phyloP scores from a whole-genome alignment of 345 rosid genomes.

The Isatis tinctoria region DNA sequence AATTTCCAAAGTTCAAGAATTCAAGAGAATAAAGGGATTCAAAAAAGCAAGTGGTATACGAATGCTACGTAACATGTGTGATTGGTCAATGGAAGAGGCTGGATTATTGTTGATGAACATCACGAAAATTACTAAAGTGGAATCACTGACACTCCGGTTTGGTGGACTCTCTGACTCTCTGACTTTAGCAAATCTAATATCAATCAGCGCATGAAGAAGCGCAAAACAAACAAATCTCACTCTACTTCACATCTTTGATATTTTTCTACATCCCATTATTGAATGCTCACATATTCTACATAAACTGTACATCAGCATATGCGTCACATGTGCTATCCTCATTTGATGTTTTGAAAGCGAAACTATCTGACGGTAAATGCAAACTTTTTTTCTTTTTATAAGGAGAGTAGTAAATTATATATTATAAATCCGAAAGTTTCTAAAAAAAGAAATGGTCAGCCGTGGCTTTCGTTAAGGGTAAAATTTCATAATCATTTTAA shows the following conservation, averaged over 20 bases:
- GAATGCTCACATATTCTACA: background rate
- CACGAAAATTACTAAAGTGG: background rate
- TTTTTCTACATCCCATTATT: background rate
- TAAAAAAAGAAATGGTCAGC: background rate
- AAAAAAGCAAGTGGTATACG: background rate
- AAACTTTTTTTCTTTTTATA: background rate
- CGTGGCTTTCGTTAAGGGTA: constrained; percentile 10
- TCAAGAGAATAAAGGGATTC: background rate
- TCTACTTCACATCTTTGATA: background rate
- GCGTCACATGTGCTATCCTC: background rate
- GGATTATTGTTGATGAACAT: constrained; percentile 1
- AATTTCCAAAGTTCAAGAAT: background rate
- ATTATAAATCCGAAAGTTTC: background rate
- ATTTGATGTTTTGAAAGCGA: background rate
- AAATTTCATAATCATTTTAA: constrained; percentile 2
- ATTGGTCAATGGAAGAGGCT: constrained; percentile 1
- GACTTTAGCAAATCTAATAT: background rate
- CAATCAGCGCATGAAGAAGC: background rate
- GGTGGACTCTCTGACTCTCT: constrained; percentile 7
- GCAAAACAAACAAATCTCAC: constrained; percentile 5
- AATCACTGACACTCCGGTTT: constrained; percentile 13
- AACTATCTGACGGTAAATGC: background rate
- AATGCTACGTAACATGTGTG: background rate
- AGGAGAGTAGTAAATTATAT: background rate
- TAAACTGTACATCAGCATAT: background rate